phyloP scores from a whole-genome alignment of 2,329 filamentous ascomycete genomes.

The Sclerotinia borealis region DNA sequence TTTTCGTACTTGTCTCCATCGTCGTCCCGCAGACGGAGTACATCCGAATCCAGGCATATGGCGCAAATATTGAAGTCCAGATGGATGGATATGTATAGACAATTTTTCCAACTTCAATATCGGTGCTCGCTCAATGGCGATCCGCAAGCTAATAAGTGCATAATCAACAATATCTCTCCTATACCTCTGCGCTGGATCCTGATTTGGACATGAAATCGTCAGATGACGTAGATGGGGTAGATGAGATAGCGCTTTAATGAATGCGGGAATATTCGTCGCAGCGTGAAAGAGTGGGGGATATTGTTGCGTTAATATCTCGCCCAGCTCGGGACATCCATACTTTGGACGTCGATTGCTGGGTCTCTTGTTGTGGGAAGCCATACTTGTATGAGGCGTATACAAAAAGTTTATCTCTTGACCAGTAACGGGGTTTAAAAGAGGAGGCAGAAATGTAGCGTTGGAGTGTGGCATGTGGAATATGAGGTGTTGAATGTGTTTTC shows the following conservation, averaged over 20 bases:
- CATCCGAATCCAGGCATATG: slow-evolving; percentile 69
- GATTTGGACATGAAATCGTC: slow-evolving; percentile 69
- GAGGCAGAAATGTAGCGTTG: slow-evolving; percentile 73
- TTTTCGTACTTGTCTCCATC: slow-evolving; percentile 73
- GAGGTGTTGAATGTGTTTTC: slow-evolving; percentile 70
- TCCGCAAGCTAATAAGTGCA: slow-evolving; percentile 78
- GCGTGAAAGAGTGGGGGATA: slow-evolving; percentile 87
- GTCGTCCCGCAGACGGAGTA: slow-evolving; percentile 61
- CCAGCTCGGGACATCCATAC: slow-evolving; percentile 74
- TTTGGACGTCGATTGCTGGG: slow-evolving; percentile 47
- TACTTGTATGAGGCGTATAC: slow-evolving; percentile 70
- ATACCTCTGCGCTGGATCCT: slow-evolving; percentile 62
- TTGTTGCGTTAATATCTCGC: slow-evolving; percentile 75
- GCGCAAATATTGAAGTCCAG: slow-evolving; percentile 71
- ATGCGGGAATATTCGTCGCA: slow-evolving; percentile 79
- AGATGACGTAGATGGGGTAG: slow-evolving; percentile 68
- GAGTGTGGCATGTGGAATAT: slow-evolving; percentile 73
- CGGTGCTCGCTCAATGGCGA: slow-evolving; percentile 70
- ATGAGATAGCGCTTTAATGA: slow-evolving; percentile 66
- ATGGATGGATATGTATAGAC: slow-evolving; percentile 69
- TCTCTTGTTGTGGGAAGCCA: slow-evolving; percentile 49
- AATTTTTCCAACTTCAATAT: slow-evolving; percentile 61
- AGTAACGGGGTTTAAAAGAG: slow-evolving; percentile 71
- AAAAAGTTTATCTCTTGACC: slow-evolving; percentile 75
- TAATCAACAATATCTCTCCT: slow-evolving; percentile 78